Percentiles rank a stretch among this genome's conserved stretches.
phyloP scores from a whole-genome alignment of 129 eudicot genomes.

The Flaveria linearis region DNA sequence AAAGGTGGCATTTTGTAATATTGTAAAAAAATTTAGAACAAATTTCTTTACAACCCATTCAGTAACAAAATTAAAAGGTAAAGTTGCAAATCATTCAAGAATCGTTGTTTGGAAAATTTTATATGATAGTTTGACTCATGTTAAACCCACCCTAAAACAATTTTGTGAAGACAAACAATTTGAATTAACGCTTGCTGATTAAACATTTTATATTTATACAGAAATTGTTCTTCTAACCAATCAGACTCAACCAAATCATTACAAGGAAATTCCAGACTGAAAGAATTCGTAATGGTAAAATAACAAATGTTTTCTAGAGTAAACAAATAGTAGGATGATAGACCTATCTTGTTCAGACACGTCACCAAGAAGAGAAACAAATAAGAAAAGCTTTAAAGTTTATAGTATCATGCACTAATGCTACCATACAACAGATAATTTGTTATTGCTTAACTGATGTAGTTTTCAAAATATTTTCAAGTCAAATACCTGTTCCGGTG shows the following conservation, averaged over 20 bases:
- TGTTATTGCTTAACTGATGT: too few species aligned
- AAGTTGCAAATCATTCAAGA: not conserved
- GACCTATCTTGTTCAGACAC: not conserved
- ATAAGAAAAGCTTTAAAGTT: too few species aligned
- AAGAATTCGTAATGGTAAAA: not conserved
- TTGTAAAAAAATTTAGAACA: not conserved
- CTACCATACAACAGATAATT: not conserved
- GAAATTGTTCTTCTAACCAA: not conserved
- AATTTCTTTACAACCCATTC: not conserved
- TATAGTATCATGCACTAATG: not conserved
- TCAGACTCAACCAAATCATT: not conserved
- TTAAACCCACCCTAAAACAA: not conserved
- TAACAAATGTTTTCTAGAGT: not conserved
- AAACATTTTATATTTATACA: not conserved
- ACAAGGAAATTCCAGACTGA: not conserved
- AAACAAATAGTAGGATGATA: not conserved
- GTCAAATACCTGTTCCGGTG: conserved; percentile 79
- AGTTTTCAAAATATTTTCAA: not conserved
- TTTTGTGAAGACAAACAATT: not conserved
- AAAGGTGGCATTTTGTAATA: not conserved
- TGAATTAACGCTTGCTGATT: not conserved
- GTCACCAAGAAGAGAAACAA: not conserved
- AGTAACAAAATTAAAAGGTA: not conserved
- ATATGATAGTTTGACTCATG: not conserved
- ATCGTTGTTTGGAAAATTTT: not conserved